Conservation (phyloP, 2,329 filamentous ascomycete genomes). For the Talaromyces piceae region DNA sequence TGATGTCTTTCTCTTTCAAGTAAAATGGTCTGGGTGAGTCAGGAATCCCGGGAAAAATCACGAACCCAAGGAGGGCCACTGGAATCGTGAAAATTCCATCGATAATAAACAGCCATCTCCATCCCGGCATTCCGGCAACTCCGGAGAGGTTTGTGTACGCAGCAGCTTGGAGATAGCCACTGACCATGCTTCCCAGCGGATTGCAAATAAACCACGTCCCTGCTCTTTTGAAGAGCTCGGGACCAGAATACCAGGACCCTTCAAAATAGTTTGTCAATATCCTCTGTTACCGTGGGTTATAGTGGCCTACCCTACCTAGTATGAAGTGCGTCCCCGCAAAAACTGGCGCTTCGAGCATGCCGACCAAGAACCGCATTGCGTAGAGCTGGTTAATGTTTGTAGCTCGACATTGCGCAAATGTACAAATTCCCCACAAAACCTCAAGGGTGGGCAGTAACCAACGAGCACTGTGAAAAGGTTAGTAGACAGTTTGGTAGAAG, state of each 20-base stretch:
- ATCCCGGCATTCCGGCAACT: slow-evolving; percentile 42
- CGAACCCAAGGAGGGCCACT: slow-evolving; percentile 47
- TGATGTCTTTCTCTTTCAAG: slow-evolving; percentile 28
- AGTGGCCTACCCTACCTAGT: slow-evolving; percentile 18
- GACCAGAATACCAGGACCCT: slow-evolving; percentile 37
- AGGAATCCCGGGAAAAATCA: slow-evolving; percentile 40
- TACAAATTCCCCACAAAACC: slow-evolving; percentile 28
- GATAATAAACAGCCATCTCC: slow-evolving; percentile 53
- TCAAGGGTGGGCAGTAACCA: slow-evolving; percentile 21
- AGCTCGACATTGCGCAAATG: slow-evolving; percentile 26
- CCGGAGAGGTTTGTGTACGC: slow-evolving; percentile 48
- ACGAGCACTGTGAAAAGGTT: not conserved
- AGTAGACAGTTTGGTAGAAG: not conserved
- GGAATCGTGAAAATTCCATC: slow-evolving; percentile 52
- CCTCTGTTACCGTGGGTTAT: not conserved
- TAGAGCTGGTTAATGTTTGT: slow-evolving; percentile 28
- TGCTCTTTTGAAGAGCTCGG: slow-evolving; percentile 47
- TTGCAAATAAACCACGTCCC: slow-evolving; percentile 49
- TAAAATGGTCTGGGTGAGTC: slow-evolving; percentile 35
- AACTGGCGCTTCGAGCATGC: slow-evolving; percentile 26
- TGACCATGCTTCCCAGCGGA: slow-evolving; percentile 49
- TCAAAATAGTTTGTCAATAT: not conserved
- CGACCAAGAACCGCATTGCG: slow-evolving; percentile 27
- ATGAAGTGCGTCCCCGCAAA: slow-evolving; percentile 29
- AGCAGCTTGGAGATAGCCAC: slow-evolving; percentile 51